A percentile compares a stretch with the other conserved stretches of the same genome.
These are phyloP conservation scores for Heritiera littoralis DNA, from an alignment of 345 rosid species.

Conservation along the genomic window DNA sequence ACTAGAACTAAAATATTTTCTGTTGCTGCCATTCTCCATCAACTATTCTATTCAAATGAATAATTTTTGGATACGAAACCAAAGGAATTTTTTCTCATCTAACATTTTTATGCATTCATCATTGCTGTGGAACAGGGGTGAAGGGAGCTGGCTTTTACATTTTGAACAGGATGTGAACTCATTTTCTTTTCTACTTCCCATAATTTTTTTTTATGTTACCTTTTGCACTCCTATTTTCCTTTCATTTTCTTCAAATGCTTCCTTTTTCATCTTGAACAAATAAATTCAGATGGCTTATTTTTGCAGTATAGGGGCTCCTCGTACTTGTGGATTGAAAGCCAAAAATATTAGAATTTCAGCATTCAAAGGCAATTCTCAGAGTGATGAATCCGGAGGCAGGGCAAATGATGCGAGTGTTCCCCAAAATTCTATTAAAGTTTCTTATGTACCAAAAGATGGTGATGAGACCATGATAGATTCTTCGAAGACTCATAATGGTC, in stretches of 20 bases:
- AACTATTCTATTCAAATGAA: background rate
- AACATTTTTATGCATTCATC: background rate
- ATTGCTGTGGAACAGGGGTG: background rate
- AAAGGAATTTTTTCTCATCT: background rate
- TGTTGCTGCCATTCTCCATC: too few relatives aligned
- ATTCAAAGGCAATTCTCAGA: slow-evolving; percentile 70
- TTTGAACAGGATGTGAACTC: background rate
- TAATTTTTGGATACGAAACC: slow-evolving; percentile 3
- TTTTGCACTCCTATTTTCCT: slow-evolving; percentile 1
- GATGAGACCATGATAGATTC: slow-evolving; percentile 55
- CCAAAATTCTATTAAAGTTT: slow-evolving; percentile 59
- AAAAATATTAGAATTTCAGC: slow-evolving; percentile 65
- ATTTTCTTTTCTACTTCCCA: background rate
- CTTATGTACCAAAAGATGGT: slow-evolving; percentile 66
- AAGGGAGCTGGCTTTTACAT: background rate
- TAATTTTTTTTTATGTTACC: background rate
- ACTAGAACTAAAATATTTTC: too few relatives aligned
- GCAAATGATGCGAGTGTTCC: slow-evolving; percentile 53
- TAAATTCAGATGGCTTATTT: slow-evolving; percentile 32
- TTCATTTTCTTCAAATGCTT: slow-evolving; percentile 12
- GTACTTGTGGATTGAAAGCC: slow-evolving; percentile 44
- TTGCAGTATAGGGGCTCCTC: slow-evolving; percentile 66
- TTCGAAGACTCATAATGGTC: slow-evolving; percentile 58
- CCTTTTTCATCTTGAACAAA: slow-evolving; percentile 23
- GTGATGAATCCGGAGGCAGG: slow-evolving; percentile 55